These are phyloP conservation scores for Tricholoma hemisulphureum DNA, from an alignment of 768 basidiomycete species.

Conservation along the genomic window DNA sequence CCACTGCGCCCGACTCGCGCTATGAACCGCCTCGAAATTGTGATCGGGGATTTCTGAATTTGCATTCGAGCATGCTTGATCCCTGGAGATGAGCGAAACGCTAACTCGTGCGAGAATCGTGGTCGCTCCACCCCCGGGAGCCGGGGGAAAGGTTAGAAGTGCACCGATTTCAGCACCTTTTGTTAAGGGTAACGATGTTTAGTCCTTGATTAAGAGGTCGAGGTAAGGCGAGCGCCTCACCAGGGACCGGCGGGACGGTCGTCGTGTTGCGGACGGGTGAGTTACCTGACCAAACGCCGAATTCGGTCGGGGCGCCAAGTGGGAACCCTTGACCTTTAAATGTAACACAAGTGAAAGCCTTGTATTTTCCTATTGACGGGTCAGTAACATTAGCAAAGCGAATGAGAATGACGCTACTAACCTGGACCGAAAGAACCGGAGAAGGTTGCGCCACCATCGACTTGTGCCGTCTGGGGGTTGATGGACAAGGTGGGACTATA, in stretches of 20 bases:
- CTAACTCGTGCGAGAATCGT: constrained; percentile 59
- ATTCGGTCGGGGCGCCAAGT: constrained; percentile 49
- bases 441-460: not conserved
- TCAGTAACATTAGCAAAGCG: not conserved
- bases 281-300: constrained; percentile 52
- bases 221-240: not conserved
- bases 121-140: constrained; percentile 32
- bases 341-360: constrained; percentile 58
- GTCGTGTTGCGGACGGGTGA: constrained; percentile 28
- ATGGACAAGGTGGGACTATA: constrained; percentile 47
- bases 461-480: constrained; percentile 45
- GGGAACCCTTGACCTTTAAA: constrained; percentile 54
- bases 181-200: not conserved
- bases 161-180: constrained; percentile 37
- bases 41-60: constrained; percentile 59
- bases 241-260: not conserved
- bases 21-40: constrained; percentile 50
- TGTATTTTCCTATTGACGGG: constrained; percentile 44
- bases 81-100: constrained; percentile 60
- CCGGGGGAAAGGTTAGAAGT: constrained; percentile 49
- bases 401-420: not conserved
- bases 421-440: constrained; percentile 2
- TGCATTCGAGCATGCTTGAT: constrained; percentile 60
- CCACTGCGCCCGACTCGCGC: constrained; percentile 48
- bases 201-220: not conserved